Evolutionary conservation across 345 rosid species (phyloP), one percentile per base, ranked within the genome.

Genomic region (Lepidium africanum): DNA sequence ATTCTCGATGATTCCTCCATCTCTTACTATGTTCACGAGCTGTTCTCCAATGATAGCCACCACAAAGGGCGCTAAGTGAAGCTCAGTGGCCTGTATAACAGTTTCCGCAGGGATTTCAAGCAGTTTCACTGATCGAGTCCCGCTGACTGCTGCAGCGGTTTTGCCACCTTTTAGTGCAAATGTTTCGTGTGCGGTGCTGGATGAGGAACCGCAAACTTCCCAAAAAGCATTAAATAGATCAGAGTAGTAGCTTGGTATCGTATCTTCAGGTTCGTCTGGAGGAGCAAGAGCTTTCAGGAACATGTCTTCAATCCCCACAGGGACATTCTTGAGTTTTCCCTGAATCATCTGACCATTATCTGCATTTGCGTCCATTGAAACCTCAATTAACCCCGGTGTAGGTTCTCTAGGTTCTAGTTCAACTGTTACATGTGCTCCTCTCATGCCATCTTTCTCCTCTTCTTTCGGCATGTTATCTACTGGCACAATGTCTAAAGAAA

Each of bases 291-390:
- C 86, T 75, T 85, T 88, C 10, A 83, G 88, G 84, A 93, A 93
- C 96, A 93, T 84, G 80, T 93, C 98, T 79, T 90, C 97, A 62
- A 93, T 90, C 41, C 97, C 97, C 23, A 88, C 82, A 2, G 83
- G 80, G 55, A 90, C 82, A 69, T 83, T 81, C 63, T 82, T 88
- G 71, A 93, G 89, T 80, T 86, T 89, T 15, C 96, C 95, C 6
- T 67, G 69, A 63, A 90, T 83, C 51, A 93, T 81, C 76, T 88
- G 94, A 66, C 96, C 97, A 77, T 72, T 82, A 76, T 85, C 97
- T 33, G 85, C 81, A 73, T 85, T 90, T 70, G 98, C 83, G 81
- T 93, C 97, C 56, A 93, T 79, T n/a, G 66, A 86, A 71, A 87
- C 91, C 72, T 93, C 91, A 11, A 93, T 89, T 60, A 90, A 73